Evolutionary conservation across 1,284 basidiomycete genomes (phyloP).

Genomic region (Omphalotus olearius): DNA sequence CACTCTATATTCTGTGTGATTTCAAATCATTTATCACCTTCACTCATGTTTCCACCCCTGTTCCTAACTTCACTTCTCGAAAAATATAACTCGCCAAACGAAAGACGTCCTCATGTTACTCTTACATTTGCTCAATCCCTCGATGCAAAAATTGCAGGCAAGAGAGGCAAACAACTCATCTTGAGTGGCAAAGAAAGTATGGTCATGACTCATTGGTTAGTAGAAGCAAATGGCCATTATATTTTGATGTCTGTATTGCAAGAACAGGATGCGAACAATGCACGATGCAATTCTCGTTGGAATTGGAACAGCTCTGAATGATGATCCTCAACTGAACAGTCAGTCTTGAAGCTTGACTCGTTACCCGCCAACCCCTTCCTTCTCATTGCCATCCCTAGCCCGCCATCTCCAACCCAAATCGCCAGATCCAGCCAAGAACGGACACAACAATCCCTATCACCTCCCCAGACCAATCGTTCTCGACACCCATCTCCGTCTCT

Average conservation of each 20-base stretch:
- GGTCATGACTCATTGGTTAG: constrained; percentile 92
- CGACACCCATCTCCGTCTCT: constrained; percentile 71
- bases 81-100: constrained; percentile 6
- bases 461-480: constrained; percentile 84
- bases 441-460: constrained; percentile 33
- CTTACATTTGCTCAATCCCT: constrained; percentile 95
- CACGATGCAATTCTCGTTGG: constrained; percentile 94
- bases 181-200: constrained; percentile 88
- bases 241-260: not conserved
- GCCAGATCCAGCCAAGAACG: constrained; percentile 16
- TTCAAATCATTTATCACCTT: no score
- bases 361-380: not conserved
- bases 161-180: constrained; percentile 68
- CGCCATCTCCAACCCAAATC: constrained; percentile 48
- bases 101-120: constrained; percentile 60
- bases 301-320: constrained; percentile 85
- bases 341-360: constrained; percentile 29
- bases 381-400: constrained; percentile 29
- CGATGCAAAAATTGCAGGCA: constrained; percentile 89
- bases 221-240: not conserved
- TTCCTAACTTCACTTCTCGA: constrained; percentile 11
- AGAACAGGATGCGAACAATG: constrained; percentile 73
- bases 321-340: constrained; percentile 94
- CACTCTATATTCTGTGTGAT: no score
- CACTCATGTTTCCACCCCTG: not conserved